These are phyloP conservation scores for Cryptococcus amylolentus DNA, from an alignment of 1,284 basidiomycete genomes.

Conservation along the genomic window DNA sequence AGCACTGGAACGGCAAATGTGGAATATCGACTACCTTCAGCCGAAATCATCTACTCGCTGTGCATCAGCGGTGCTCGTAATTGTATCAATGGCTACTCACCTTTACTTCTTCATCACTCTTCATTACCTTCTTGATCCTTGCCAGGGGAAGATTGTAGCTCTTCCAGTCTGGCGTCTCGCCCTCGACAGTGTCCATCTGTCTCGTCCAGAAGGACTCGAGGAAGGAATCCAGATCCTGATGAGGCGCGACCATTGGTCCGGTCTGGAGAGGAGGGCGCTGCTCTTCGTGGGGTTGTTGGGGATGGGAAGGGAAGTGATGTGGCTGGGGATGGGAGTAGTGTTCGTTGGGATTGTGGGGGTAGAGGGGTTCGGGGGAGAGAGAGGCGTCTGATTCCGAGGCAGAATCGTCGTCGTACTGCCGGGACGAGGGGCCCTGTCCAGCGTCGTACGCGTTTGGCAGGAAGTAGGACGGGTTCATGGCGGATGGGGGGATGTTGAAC, in stretches of 20 bases:
- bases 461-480: slow-evolving; percentile 17
- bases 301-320: background rate
- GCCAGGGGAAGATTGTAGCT: slow-evolving; percentile 57
- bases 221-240: slow-evolving; percentile 46
- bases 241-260: slow-evolving; percentile 37
- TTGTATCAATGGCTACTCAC: slow-evolving; percentile 52
- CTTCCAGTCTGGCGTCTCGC: slow-evolving; percentile 44
- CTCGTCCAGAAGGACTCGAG: slow-evolving; percentile 48
- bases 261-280: background rate
- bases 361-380: slow-evolving; percentile 1
- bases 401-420: background rate
- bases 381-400: background rate
- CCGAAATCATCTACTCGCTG: slow-evolving; percentile 78
- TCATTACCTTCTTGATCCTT: slow-evolving; percentile 96
- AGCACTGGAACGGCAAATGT: background rate
- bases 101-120: slow-evolving; percentile 93
- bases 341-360: background rate
- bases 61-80: too few relatives aligned
- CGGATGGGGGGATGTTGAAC: background rate
- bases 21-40: slow-evolving; percentile 64
- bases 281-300: background rate
- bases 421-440: slow-evolving; percentile 2
- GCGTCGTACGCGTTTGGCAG: slow-evolving; percentile 3
- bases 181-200: slow-evolving; percentile 48
- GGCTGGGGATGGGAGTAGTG: background rate